Conservation (phyloP, 257 asterid genomes). For the Mitragyna speciosa region DNA sequence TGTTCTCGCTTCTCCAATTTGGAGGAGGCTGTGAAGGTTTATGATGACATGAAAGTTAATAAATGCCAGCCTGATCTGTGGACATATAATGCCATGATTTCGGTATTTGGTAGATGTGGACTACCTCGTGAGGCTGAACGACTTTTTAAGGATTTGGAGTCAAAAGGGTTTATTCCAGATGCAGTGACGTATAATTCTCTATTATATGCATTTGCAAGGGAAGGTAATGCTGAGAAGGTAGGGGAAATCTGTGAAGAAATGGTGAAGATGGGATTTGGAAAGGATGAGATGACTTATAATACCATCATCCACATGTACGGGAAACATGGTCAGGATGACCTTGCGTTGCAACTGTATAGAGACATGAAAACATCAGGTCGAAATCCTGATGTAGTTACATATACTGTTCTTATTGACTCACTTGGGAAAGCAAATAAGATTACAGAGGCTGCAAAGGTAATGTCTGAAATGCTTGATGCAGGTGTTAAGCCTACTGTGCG, state of each 20-base stretch:
- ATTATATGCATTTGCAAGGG: constrained; percentile 84
- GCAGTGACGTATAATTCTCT: constrained; percentile 92
- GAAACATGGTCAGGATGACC: constrained; percentile 68
- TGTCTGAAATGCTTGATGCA: constrained; percentile 84
- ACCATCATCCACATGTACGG: constrained; percentile 84
- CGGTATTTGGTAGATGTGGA: constrained; percentile 89
- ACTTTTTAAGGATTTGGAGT: constrained; percentile 65
- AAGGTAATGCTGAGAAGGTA: constrained; percentile 75
- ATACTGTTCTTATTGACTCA: constrained; percentile 85
- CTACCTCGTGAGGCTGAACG: constrained; percentile 70
- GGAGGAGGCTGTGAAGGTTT: constrained; percentile 79
- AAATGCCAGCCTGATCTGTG: constrained; percentile 93
- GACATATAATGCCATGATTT: constrained; percentile 96
- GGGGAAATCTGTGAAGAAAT: constrained; percentile 68
- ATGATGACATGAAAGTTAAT: constrained; percentile 63
- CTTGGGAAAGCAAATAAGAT: constrained; percentile 83
- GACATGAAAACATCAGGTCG: constrained; percentile 75
- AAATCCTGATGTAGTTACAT: constrained; percentile 88
- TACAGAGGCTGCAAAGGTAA: constrained; percentile 75
- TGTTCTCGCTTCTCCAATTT: constrained; percentile 84
- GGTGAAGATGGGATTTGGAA: constrained; percentile 74
- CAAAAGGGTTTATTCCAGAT: constrained; percentile 73
- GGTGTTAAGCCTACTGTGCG: constrained; percentile 74
- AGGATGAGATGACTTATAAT: constrained; percentile 94
- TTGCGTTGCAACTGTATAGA: constrained; percentile 63